These are phyloP conservation scores for Casuarina equisetifolia DNA, from an alignment of 306 rosid genomes.

Conservation along the genomic window DNA sequence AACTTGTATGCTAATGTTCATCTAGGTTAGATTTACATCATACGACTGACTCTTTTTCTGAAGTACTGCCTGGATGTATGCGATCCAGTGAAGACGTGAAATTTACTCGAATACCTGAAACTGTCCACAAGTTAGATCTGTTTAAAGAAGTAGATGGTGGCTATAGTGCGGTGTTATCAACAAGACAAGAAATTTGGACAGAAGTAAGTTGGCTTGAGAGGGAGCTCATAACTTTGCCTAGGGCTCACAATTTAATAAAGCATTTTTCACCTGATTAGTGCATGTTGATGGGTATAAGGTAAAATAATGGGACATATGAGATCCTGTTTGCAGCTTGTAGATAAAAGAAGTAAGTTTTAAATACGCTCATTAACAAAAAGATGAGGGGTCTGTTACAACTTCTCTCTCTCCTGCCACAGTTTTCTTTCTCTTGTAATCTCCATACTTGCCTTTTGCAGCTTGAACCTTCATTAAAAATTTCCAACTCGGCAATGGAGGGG, in stretches of 20 bases:
- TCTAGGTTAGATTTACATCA: neutral
- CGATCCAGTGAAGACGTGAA: neutral
- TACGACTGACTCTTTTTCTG: neutral
- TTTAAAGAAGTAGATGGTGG: neutral
- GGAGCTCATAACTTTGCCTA: neutral
- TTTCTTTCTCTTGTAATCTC: neutral
- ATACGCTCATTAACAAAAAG: neutral
- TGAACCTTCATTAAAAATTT: constrained; percentile 54
- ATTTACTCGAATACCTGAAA: neutral
- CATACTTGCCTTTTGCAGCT: constrained; percentile 31
- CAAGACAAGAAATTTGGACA: neutral
- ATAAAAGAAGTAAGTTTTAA: neutral
- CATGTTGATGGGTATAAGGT: neutral
- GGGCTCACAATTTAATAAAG: neutral
- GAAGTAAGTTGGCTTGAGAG: neutral
- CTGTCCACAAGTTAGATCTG: neutral
- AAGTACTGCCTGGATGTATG: neutral
- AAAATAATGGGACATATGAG: neutral
- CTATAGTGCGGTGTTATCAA: neutral
- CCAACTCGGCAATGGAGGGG: constrained; percentile 80
- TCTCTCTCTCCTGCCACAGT: neutral
- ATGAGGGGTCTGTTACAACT: neutral
- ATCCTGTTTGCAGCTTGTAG: neutral
- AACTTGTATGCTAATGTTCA: neutral
- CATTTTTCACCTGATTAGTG: neutral